A percentile compares a stretch with the other conserved stretches of the same genome.
Evolutionary conservation across 140 eudicot genomes (phyloP).

Genomic region (Cichorium intybus): DNA sequence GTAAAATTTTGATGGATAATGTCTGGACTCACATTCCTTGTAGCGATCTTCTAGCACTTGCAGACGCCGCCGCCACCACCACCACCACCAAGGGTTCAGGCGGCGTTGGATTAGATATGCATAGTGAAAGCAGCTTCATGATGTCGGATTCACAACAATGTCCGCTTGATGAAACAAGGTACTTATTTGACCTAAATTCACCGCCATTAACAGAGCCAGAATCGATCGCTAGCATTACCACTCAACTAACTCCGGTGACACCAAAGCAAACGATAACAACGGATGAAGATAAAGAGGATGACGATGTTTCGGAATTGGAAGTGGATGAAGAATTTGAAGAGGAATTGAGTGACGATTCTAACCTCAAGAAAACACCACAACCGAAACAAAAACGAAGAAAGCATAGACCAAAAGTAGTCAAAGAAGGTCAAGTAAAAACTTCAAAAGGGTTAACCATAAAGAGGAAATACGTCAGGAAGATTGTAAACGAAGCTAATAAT

Average conservation of each 20-base stretch:
- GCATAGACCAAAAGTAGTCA: conserved; percentile 83
- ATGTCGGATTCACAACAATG: conserved; percentile 13
- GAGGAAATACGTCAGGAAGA: conserved; percentile 48
- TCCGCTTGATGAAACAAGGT: conserved; percentile 24
- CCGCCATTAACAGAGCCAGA: conserved; percentile 39
- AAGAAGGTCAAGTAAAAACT: conserved; percentile 52
- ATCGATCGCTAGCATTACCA: conserved; percentile 10
- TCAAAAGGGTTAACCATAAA: conserved; percentile 48
- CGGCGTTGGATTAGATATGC: conserved; percentile 1
- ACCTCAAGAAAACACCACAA: conserved; percentile 45
- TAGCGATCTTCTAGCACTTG: conserved; percentile 52
- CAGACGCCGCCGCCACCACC: conserved; percentile 30
- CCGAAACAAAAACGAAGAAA: conserved; percentile 57
- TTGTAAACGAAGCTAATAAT: conserved; percentile 8
- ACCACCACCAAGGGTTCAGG: neutral
- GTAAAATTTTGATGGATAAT: conserved; percentile 22
- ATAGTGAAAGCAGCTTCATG: neutral
- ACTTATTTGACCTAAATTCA: conserved; percentile 46
- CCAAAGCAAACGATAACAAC: conserved; percentile 40
- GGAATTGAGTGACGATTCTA: conserved; percentile 35
- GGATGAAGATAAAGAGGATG: conserved; percentile 10
- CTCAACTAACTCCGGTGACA: conserved; percentile 53
- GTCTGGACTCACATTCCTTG: conserved; percentile 35
- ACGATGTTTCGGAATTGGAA: conserved; percentile 22
- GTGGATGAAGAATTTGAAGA: conserved; percentile 51